Percentiles rank a stretch among this genome's conserved stretches.
phyloP scores from a whole-genome alignment of 2,329 filamentous ascomycete species.

The Macrophomina phaseolina region DNA sequence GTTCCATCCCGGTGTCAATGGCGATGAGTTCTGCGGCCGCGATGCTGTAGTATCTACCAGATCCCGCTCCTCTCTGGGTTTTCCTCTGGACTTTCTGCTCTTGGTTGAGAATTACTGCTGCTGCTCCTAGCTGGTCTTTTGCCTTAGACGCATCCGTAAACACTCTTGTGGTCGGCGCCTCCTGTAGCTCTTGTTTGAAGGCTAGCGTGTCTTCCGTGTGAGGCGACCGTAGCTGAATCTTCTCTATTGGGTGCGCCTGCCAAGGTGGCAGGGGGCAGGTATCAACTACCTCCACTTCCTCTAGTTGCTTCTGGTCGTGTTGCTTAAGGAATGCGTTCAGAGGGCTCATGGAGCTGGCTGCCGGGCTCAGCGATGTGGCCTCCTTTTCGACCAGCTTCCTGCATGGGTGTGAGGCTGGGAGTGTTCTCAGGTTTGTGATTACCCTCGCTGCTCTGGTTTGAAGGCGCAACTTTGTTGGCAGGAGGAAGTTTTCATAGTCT shows the following conservation, averaged over 20 bases:
- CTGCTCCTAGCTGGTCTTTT: not conserved
- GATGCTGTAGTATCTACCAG: not conserved
- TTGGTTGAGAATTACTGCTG: not conserved
- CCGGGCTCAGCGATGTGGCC: not conserved
- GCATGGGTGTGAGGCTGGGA: not conserved
- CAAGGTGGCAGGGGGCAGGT: not conserved
- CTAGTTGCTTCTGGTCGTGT: not conserved
- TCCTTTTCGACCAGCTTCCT: not conserved
- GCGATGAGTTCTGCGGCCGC: not conserved
- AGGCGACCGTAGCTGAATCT: not conserved
- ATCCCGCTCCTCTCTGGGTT: not conserved
- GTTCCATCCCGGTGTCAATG: constrained; percentile 3
- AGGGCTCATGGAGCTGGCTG: not conserved
- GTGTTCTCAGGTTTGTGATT: not conserved
- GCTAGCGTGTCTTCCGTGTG: not conserved
- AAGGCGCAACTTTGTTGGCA: not conserved
- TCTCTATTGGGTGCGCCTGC: not conserved
- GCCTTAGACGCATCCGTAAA: not conserved
- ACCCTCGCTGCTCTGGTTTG: not conserved
- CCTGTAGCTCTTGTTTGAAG: not conserved
- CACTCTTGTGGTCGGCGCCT: not conserved
- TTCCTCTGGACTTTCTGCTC: not conserved
- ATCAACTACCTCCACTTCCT: not conserved
- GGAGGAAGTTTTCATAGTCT: constrained; percentile 12
- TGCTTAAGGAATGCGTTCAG: not conserved